phyloP scores from a whole-genome alignment of 495 filamentous ascomycete species.

The Poronia punctata region DNA sequence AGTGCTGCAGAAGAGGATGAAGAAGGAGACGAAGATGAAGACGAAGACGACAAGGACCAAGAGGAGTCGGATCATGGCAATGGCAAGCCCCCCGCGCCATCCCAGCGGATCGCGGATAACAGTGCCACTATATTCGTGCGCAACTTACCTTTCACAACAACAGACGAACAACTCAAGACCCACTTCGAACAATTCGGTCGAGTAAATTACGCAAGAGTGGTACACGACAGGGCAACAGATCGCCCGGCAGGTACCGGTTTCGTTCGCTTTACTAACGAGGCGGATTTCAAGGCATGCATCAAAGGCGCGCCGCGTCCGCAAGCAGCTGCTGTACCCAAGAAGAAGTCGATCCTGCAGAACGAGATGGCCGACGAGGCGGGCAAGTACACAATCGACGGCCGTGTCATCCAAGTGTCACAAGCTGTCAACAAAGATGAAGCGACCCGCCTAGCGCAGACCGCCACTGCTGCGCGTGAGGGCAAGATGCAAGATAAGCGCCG shows the following conservation, averaged over 20 bases:
- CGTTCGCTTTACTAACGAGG: conserved; percentile 77
- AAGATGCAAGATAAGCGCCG: conserved; percentile 86
- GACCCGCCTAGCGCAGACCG: conserved; percentile 61
- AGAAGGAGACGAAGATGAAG: conserved; percentile 28
- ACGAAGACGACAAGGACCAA: too few species aligned
- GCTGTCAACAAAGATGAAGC: conserved; percentile 81
- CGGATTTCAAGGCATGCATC: conserved; percentile 67
- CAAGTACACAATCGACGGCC: conserved; percentile 81
- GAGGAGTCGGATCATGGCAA: too few species aligned
- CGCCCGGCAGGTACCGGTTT: conserved; percentile 89
- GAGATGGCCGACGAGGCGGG: conserved; percentile 69
- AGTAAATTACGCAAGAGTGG: conserved; percentile 80
- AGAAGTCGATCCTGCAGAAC: conserved; percentile 77
- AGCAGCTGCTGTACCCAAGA: conserved; percentile 39
- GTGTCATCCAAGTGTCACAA: conserved; percentile 72
- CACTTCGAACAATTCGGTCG: conserved; percentile 81
- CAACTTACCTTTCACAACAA: conserved; percentile 82
- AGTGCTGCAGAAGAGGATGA: conserved; percentile 41
- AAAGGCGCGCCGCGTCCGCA: conserved; percentile 57
- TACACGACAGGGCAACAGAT: conserved; percentile 76
- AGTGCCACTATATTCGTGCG: conserved; percentile 81
- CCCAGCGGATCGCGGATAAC: conserved; percentile 48
- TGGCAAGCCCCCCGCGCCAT: too few species aligned
- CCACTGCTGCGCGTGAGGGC: conserved; percentile 53
- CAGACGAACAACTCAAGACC: conserved; percentile 69